Base-by-base conservation (phyloP, 306 rosid species). In the Neltuma alba region DNA sequence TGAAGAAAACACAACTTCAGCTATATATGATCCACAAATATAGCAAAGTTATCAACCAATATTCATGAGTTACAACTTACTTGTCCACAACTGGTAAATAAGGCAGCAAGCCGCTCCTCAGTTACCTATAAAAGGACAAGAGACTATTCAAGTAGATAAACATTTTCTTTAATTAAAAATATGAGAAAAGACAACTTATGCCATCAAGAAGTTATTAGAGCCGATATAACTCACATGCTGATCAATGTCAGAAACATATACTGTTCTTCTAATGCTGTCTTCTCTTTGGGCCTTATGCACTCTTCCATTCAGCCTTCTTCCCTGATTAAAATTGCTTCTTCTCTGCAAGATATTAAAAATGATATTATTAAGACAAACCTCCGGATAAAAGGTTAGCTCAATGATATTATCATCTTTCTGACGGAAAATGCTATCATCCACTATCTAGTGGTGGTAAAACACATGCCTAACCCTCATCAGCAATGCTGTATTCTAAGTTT, bases 91-190 rank as follows among this genome's bases (percentile, higher is more conserved):
- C 66, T 83, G 77, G 89, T 88, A 88, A 94, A 94, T 80, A 94
- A 85, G 75, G 94, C 97, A 50, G 99, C 99, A 80, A 94, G 99
- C 80, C 89, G 88, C 93, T 94, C 99, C 92, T 94, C 99, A 41
- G 99, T 92, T 77, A 94, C 99, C 99, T 94, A 75, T 66, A 83
- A 44, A 37, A 82, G 63, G 72, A 77, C 68, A 75, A 67, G 58
- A 75, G 25, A 60, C 41, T 44, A 74, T 62, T 88, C 20, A 75
- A 62, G 50, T 52, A 4, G 72, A 76, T 44, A n/a, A 10, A 27
- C 65, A 78, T 79, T 45, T 67, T 75, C 62, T 55, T 72, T 40
- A 50, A 72, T 34, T n/a, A 16, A 41, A 34, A 80, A 76, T 13
- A 20, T 79, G 36, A 44, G 41, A 55, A 41, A 25, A 37, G 37